Percentiles rank a stretch among this genome's conserved stretches.
Conservation (phyloP, 495 filamentous ascomycete species). For the Aspergillus cristatus region DNA sequence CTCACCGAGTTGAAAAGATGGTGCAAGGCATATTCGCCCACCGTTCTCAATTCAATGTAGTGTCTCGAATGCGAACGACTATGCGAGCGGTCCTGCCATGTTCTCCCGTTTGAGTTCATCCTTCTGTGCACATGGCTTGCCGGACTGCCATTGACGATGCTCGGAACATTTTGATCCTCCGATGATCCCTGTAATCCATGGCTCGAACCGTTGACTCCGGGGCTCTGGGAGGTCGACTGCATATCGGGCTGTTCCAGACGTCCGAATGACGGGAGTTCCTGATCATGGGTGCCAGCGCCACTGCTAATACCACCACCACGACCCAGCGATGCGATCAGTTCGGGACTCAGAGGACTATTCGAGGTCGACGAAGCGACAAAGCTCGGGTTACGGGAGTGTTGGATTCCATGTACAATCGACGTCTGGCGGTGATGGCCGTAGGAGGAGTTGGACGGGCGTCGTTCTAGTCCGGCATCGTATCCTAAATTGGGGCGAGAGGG, state of each 20-base stretch:
- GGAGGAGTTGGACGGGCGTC: slow-evolving; percentile 50
- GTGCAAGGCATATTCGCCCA: slow-evolving; percentile 93
- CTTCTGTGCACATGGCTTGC: slow-evolving; percentile 23
- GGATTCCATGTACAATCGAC: slow-evolving; percentile 88
- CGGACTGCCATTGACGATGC: slow-evolving; percentile 15
- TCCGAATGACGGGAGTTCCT: slow-evolving; percentile 11
- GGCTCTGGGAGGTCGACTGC: slow-evolving; percentile 15
- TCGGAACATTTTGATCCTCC: slow-evolving; percentile 28
- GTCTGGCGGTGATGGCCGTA: slow-evolving; percentile 91
- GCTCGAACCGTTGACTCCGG: slow-evolving; percentile 12
- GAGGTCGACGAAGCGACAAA: slow-evolving; percentile 52
- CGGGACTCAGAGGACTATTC: slow-evolving; percentile 73
- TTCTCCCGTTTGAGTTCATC: slow-evolving; percentile 48
- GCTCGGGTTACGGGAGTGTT: slow-evolving; percentile 85
- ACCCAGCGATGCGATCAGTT: slow-evolving; percentile 65
- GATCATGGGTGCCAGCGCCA: slow-evolving; percentile 3
- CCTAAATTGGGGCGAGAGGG: slow-evolving; percentile 26
- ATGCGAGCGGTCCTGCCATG: slow-evolving; percentile 60
- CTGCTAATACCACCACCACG: slow-evolving; percentile 14
- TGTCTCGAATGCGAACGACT: slow-evolving; percentile 77
- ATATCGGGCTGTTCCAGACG: slow-evolving; percentile 28
- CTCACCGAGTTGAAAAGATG: slow-evolving; percentile 86
- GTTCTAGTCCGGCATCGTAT: slow-evolving; percentile 53
- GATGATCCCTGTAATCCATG: slow-evolving; percentile 26
- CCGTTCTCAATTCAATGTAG: slow-evolving; percentile 70